Conservation (phyloP, 1,139 yeast genomes). For the Candida labiduridarum region DNA sequence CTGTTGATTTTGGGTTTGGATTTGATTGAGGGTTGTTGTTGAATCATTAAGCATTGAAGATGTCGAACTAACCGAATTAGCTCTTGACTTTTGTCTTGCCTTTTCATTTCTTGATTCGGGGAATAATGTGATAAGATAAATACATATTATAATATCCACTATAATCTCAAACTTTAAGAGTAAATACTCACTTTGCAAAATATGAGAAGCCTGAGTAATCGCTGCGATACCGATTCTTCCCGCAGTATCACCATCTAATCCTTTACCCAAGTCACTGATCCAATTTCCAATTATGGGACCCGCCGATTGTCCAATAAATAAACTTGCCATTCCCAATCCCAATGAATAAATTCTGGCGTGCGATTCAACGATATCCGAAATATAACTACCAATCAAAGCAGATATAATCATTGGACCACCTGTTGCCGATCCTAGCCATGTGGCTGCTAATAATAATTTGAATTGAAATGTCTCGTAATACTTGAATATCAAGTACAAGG, state of each 20-base stretch:
- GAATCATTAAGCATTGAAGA: background rate
- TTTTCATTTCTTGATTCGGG: conserved; percentile 60
- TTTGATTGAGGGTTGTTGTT: conserved; percentile 1
- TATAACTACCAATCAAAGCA: conserved; percentile 57
- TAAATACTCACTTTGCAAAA: conserved; percentile 27
- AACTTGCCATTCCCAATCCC: conserved; percentile 56
- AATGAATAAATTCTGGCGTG: conserved; percentile 54
- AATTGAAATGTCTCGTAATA: conserved; percentile 32
- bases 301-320: conserved; percentile 60
- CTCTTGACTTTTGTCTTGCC: conserved; percentile 50
- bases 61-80: conserved; percentile 21
- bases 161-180: conserved; percentile 34
- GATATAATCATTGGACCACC: conserved; percentile 56
- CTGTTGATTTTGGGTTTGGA: conserved; percentile 3
- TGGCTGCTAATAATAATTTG: conserved; percentile 33
- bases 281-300: conserved; percentile 65
- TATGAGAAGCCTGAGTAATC: conserved; percentile 7
- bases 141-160: conserved; percentile 23
- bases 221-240: conserved; percentile 3
- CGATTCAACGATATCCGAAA: conserved; percentile 65
- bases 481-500: conserved; percentile 31
- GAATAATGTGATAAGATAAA: conserved; percentile 38
- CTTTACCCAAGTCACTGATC: conserved; percentile 22
- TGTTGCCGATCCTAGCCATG: conserved; percentile 45
- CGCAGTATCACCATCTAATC: conserved; percentile 1